Evolutionary conservation across 2,329 filamentous ascomycete genomes (phyloP).

Genomic region (Mollisia scopiformis): DNA sequence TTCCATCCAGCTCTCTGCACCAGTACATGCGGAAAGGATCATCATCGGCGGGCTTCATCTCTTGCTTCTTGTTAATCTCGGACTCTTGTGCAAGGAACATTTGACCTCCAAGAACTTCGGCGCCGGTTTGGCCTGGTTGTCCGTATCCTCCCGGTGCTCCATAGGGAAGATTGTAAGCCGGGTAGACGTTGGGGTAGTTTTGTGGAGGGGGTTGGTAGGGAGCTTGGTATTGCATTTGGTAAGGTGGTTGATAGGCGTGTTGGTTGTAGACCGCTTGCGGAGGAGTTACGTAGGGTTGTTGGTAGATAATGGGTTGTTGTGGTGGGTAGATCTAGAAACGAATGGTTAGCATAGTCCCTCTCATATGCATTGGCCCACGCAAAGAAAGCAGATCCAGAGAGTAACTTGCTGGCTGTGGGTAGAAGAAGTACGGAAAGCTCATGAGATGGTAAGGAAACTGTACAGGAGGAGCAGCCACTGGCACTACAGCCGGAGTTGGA

Average conservation of each 20-base stretch:
- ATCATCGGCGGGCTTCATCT: constrained; percentile 64
- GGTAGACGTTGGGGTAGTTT: constrained; percentile 8
- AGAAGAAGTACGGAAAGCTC: constrained; percentile 12
- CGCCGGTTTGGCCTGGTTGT: constrained; percentile 24
- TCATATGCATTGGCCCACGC: background rate
- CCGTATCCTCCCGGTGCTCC: constrained; percentile 21
- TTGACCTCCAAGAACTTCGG: constrained; percentile 30
- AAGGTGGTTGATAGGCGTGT: constrained; percentile 8
- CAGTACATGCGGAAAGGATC: constrained; percentile 64
- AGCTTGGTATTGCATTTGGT: constrained; percentile 3
- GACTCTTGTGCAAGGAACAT: constrained; percentile 24
- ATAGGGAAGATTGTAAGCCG: constrained; percentile 22
- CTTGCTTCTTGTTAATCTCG: constrained; percentile 45
- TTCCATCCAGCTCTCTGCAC: constrained; percentile 61
- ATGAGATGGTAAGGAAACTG: constrained; percentile 10
- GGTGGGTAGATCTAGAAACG: background rate
- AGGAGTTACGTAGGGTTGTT: constrained; percentile 15
- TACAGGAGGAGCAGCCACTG: constrained; percentile 13
- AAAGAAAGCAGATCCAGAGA: background rate
- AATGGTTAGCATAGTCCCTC: constrained; percentile 10
- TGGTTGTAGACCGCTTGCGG: constrained; percentile 14
- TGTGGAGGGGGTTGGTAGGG: constrained; percentile 12
- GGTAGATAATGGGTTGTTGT: constrained; percentile 9
- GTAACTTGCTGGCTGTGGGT: constrained; percentile 12
- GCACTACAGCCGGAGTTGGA: background rate